phyloP scores from a whole-genome alignment of 331 rosid genomes.

The Erythrophleum ivorense region DNA sequence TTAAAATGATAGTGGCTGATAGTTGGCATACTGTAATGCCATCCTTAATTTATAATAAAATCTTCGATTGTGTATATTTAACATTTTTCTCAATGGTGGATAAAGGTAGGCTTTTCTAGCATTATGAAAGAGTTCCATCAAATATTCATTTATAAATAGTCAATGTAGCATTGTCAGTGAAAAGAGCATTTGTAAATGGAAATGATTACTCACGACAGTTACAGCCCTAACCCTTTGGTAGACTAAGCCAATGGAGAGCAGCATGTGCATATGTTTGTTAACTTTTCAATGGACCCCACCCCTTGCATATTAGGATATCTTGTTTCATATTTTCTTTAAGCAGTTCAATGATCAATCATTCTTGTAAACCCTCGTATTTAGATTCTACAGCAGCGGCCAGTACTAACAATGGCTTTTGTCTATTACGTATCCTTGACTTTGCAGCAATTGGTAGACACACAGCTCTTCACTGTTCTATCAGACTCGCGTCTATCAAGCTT shows the following conservation, averaged over 20 bases:
- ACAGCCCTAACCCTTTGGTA: neutral
- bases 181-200: neutral
- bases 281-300: neutral
- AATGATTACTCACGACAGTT: neutral
- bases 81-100: neutral
- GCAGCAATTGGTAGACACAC: constrained; percentile 90
- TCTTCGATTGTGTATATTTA: neutral
- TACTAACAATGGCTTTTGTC: constrained; percentile 8
- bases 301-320: neutral
- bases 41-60: constrained; percentile 9
- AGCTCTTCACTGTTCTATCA: constrained; percentile 75
- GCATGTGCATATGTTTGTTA: neutral
- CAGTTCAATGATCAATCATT: neutral
- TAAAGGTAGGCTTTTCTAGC: neutral
- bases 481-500: constrained; percentile 81
- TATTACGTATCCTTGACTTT: constrained; percentile 35
- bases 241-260: neutral
- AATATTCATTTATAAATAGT: constrained; percentile 3
- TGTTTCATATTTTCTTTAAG: neutral
- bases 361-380: neutral
- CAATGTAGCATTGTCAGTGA: neutral
- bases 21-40: constrained; percentile 6
- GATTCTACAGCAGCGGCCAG: neutral
- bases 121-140: constrained; percentile 7
- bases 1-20: constrained; percentile 14